These are phyloP conservation scores for Pseudogymnoascus sp. DNA, from an alignment of 2,329 filamentous ascomycete species.

Conservation along the genomic window DNA sequence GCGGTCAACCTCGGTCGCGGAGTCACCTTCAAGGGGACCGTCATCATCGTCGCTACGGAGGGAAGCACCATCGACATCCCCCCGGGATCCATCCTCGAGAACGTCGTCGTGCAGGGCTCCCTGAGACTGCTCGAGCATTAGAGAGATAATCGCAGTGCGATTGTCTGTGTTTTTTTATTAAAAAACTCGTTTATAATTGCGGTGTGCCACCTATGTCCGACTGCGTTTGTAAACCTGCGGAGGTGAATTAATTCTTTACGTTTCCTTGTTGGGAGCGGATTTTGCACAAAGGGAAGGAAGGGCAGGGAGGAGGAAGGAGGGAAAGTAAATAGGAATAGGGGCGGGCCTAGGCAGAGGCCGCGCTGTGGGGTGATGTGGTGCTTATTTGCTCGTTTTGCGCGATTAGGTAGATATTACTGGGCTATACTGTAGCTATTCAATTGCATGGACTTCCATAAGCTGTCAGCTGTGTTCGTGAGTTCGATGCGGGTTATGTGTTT, in stretches of 20 bases:
- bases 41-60: conserved; percentile 98
- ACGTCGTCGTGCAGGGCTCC: conserved; percentile 97
- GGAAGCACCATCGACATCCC: conserved; percentile 97
- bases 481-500: background rate
- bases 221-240: background rate
- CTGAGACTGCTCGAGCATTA: conserved; percentile 67
- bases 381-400: background rate
- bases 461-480: too few species aligned
- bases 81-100: conserved; percentile 93
- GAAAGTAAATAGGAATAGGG: background rate
- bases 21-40: conserved; percentile 93
- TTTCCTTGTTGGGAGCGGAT: background rate
- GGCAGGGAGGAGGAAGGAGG: background rate
- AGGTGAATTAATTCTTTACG: background rate
- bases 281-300: background rate
- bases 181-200: background rate
- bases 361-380: background rate
- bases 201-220: background rate
- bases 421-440: conserved; percentile 1
- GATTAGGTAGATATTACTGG: conserved; percentile 7
- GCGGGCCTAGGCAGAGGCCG: background rate
- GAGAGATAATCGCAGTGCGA: conserved; percentile 12
- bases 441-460: background rate
- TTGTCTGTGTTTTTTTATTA: background rate
- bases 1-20: conserved; percentile 94